Evolutionary conservation across 768 basidiomycete species (phyloP).

Genomic region (Pleurotus eryngii): DNA sequence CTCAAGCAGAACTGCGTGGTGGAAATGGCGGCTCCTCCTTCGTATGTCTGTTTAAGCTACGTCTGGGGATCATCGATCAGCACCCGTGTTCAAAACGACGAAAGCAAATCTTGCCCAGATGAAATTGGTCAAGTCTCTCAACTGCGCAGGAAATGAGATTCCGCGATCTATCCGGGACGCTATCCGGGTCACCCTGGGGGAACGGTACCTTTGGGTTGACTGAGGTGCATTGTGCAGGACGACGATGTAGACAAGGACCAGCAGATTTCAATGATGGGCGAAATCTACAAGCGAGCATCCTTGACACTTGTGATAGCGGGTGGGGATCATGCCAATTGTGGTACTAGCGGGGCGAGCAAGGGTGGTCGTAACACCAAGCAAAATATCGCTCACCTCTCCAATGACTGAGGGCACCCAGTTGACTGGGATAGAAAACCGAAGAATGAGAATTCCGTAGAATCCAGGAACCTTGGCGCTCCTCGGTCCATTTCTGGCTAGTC

Average conservation of each 20-base stretch:
- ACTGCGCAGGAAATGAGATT: background rate
- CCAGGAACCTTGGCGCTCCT: too few relatives aligned
- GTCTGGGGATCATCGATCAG: background rate
- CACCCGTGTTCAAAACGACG: slow-evolving; percentile 1
- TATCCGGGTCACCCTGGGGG: background rate
- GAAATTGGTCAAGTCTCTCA: background rate
- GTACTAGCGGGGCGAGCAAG: background rate
- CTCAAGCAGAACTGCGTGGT: background rate
- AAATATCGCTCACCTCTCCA: background rate
- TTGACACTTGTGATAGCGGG: background rate
- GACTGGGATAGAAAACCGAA: too few relatives aligned
- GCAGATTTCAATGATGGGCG: background rate
- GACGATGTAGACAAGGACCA: background rate
- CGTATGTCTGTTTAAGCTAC: background rate
- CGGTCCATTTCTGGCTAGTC: too few relatives aligned
- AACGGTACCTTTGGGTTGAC: background rate
- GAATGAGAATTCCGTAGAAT: too few relatives aligned
- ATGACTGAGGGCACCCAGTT: too few relatives aligned
- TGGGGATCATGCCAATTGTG: background rate
- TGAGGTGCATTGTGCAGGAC: slow-evolving; percentile 1
- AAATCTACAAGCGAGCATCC: background rate
- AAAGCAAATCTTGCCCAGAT: background rate
- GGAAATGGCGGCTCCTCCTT: background rate
- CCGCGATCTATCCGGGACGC: background rate
- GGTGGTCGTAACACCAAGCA: background rate